Evolutionary conservation across 306 rosid species (phyloP).

Genomic region (Adenanthera pavonina): DNA sequence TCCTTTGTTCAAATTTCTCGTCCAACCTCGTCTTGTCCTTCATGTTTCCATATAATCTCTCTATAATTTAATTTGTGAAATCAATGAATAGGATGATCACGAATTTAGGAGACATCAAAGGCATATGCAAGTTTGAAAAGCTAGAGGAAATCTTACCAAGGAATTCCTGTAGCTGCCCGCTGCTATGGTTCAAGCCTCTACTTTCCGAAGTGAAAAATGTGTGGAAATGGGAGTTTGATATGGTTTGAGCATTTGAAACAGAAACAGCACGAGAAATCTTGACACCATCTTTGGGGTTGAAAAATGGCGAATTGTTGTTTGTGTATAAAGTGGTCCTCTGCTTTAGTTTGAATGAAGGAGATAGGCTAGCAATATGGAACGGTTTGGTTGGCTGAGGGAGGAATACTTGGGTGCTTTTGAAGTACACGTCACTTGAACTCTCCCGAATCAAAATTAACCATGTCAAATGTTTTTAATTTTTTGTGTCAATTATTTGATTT

Average conservation of each 20-base stretch:
- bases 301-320: not conserved
- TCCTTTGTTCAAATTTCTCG: constrained; percentile 28
- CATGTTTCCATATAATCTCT: no score
- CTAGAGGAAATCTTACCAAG: constrained; percentile 5
- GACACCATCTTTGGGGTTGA: not conserved
- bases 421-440: no score
- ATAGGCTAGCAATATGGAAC: not conserved
- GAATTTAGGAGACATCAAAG: not conserved
- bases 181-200: not conserved
- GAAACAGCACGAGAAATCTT: constrained; percentile 9
- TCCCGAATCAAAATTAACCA: no score
- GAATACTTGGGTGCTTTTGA: no score
- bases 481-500: no score
- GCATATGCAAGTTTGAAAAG: not conserved
- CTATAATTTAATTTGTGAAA: no score
- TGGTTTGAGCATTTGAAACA: constrained; percentile 12
- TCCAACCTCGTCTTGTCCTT: constrained; percentile 19
- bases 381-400: no score
- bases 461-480: no score
- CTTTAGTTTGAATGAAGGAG: not conserved
- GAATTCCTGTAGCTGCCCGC: not conserved
- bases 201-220: not conserved
- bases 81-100: no score
- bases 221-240: constrained; percentile 23
- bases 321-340: not conserved